Evolutionary conservation across 2,329 filamentous ascomycete genomes (phyloP), one percentile per base, ranked within the genome.

Genomic region (Gaeumannomyces sp.): DNA sequence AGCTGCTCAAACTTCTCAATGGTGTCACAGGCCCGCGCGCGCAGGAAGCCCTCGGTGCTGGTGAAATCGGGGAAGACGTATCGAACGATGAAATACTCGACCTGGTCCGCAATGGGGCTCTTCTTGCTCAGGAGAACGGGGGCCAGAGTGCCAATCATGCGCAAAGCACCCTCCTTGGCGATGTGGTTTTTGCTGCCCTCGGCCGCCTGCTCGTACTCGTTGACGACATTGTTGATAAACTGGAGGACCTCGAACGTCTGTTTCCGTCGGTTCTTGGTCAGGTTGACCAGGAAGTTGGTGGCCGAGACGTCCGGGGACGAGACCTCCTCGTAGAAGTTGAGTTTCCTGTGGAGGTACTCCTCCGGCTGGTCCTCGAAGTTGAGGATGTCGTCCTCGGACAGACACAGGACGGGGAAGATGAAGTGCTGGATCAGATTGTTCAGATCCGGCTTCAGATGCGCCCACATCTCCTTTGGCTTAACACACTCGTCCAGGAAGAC

Each of bases 41-140:
- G 90, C 61, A 99, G 86, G 79, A 93, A 98, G 50, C 94, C 95
- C 73, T 96, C 91, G 19, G 87, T 83, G 78, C 92, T 98, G 71
- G 92, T 89, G 81, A 99, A 99, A 73, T 99, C 95, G 60, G 95
- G 95, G 81, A 99, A 98, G 65, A 99, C 95, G 73, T 98, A 96
- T 73, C 94, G 91, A 64, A 98, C 94, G 70, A 99, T 90, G 83
- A 99, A 99, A 77, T 97, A 97, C 77, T 99, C 95, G 65, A 98
- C 93, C 77, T 98, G 93, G 73, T 97, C 91, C 50, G 94, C 95
- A 69, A 99, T 97, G 1, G 95, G 95, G 73, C 93, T 97, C 84
- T 98, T 98, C 84, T 98, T 99, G 70, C 93, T 92, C 50, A 99
- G 83, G 61, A 99, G 96, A 63, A 99, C 94, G 38, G 92, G 91